These are phyloP conservation scores for Tricholomella constricta DNA, from an alignment of 768 basidiomycete species.

Conservation along the genomic window DNA sequence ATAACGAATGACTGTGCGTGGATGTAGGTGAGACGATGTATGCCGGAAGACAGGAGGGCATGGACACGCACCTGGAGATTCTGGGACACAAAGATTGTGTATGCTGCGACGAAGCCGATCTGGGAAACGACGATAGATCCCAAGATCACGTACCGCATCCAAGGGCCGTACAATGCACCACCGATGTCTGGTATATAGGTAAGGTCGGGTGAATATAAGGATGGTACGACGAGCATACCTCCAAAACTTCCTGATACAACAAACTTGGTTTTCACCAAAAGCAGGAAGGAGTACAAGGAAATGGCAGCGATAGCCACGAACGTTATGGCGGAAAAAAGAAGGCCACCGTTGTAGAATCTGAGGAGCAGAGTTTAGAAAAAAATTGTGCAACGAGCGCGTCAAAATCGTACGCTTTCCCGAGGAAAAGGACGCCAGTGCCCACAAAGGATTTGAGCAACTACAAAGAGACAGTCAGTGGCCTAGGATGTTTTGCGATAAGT, in stretches of 20 bases:
- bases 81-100: conserved; percentile 94
- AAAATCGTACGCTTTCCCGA: conserved; percentile 83
- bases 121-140: conserved; percentile 88
- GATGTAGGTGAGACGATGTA: not conserved
- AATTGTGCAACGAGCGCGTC: conserved; percentile 3
- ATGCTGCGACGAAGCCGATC: conserved; percentile 85
- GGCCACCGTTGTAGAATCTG: conserved; percentile 94
- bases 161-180: conserved; percentile 85
- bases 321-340: conserved; percentile 82
- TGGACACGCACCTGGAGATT: conserved; percentile 61
- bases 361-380: not conserved
- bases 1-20: conserved; percentile 73
- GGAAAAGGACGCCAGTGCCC: conserved; percentile 93
- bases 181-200: conserved; percentile 72
- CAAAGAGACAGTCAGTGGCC: conserved; percentile 3
- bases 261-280: conserved; percentile 85
- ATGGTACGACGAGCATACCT: conserved; percentile 47
- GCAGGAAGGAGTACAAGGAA: conserved; percentile 91
- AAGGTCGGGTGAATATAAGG: not conserved
- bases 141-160: conserved; percentile 91
- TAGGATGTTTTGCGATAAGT: not conserved
- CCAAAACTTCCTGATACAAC: conserved; percentile 93
- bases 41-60: not conserved
- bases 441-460: conserved; percentile 93
- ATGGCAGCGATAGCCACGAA: conserved; percentile 82